Evolutionary conservation across 148 eudicot genomes (phyloP).

Genomic region (Rhododendron simsii): DNA sequence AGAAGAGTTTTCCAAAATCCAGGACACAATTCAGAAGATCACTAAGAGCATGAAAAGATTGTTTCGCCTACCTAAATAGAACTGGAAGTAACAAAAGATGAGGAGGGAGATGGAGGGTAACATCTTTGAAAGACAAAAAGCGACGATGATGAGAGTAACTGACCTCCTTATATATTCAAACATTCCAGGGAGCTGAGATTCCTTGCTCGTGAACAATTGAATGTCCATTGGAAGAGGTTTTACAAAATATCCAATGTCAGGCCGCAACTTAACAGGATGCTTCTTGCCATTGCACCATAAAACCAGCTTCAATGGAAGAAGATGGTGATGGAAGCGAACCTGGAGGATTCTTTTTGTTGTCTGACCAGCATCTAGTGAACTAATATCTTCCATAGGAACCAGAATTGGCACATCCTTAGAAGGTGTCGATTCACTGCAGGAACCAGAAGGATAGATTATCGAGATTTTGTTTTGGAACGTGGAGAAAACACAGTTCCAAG

Average conservation of each 20-base stretch:
- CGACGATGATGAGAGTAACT: slow-evolving; percentile 13
- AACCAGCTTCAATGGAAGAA: slow-evolving; percentile 78
- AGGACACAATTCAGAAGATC: slow-evolving; percentile 2
- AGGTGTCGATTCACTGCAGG: slow-evolving; percentile 42
- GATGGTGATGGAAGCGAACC: slow-evolving; percentile 89
- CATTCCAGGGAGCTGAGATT: slow-evolving; percentile 94
- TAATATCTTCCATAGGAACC: slow-evolving; percentile 76
- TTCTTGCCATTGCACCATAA: slow-evolving; percentile 62
- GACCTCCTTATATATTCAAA: slow-evolving; percentile 89
- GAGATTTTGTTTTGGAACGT: not conserved
- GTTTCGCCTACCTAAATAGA: not conserved
- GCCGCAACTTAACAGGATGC: slow-evolving; percentile 75
- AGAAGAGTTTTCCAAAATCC: not conserved
- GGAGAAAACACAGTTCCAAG: slow-evolving; percentile 24
- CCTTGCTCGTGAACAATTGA: slow-evolving; percentile 49
- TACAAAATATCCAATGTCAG: slow-evolving; percentile 94
- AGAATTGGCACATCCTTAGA: slow-evolving; percentile 51
- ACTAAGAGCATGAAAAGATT: not conserved
- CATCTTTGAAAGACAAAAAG: not conserved
- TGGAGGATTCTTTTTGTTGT: slow-evolving; percentile 50
- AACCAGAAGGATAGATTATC: not conserved
- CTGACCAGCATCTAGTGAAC: slow-evolving; percentile 62
- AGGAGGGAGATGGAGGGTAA: not conserved
- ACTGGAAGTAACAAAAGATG: not conserved
- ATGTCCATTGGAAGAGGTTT: slow-evolving; percentile 84